Base-by-base conservation (phyloP, 1,139 yeast species). In the Geotrichum citri-aurantii region DNA sequence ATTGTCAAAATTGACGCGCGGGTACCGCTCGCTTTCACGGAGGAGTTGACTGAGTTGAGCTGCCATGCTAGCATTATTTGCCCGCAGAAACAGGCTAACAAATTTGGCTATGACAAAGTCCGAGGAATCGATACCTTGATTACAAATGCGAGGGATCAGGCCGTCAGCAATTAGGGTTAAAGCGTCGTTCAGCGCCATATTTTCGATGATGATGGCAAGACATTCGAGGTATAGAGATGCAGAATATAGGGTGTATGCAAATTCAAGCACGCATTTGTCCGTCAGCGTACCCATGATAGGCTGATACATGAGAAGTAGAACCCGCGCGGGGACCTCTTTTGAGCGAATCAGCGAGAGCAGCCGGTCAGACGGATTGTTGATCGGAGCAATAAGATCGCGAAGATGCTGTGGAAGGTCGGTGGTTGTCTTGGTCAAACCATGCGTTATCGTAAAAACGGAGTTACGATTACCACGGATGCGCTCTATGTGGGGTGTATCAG, bases 311-410 rank as follows among this genome's bases (percentile, higher is more conserved):
- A 50, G 42, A 21, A 50, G 24, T 2, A 57, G 23, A 1, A 57
- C 57, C 12, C 50, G 50, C 3, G 55, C 27, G 3, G 59, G 59
- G 12, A 57, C 55, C 19, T 57, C 56, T 10, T 21, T 19, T 2
- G 55, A 23, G 27, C 44, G 19, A 12, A 57, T 50, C 26, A 57
- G 50, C 10, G 55, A 52, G 52, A 53, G 31, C 7, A 57, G 55
- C 21, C 57, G 53, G 17, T 57, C 59, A 7, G 59, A 54, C 11
- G 59, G 49, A n/a, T 48, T 21, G 26, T 37, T 29, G 8, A 57
- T 42, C 1, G 31, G 33, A 5, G 29, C 23, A n/a, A 57, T 52
- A 23, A 57, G 44, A 8, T 54, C 53, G 19, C 49, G 19, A 27
- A 57, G 33, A 19, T 53, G 49, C 6, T 21, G 19, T 4, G 59